Evolutionary conservation across 2,329 filamentous ascomycete genomes (phyloP).

Genomic region (Fusarium mundagurra): DNA sequence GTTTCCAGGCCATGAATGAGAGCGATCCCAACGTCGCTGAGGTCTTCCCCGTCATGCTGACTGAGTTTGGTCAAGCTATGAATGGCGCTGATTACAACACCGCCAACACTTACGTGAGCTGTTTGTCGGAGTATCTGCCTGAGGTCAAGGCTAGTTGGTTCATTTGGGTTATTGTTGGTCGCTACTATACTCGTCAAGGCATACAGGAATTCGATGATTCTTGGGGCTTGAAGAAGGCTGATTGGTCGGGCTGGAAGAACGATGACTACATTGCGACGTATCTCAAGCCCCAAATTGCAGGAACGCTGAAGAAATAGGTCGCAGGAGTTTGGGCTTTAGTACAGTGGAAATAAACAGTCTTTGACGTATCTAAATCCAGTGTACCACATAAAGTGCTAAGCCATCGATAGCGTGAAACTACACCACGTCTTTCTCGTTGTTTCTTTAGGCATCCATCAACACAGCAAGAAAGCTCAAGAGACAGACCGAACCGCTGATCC

Average conservation of each 20-base stretch:
- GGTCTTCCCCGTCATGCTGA: constrained; percentile 54
- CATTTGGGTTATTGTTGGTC: constrained; percentile 66
- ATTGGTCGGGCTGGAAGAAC: constrained; percentile 63
- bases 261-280: constrained; percentile 52
- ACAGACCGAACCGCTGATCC: too few relatives aligned
- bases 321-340: accelerated
- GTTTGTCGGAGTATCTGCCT: constrained; percentile 59
- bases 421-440: too few relatives aligned
- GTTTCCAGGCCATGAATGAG: constrained; percentile 61
- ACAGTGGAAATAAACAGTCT: background rate
- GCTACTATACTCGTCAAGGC: constrained; percentile 66
- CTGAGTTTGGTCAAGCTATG: constrained; percentile 65
- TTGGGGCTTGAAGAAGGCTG: constrained; percentile 64
- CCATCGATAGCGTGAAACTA: too few relatives aligned
- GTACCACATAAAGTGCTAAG: too few relatives aligned
- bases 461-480: too few relatives aligned
- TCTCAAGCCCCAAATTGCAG: constrained; percentile 13
- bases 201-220: constrained; percentile 65
- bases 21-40: constrained; percentile 49
- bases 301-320: background rate
- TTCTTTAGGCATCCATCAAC: too few relatives aligned
- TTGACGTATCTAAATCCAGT: accelerated
- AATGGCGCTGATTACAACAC: constrained; percentile 55
- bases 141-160: constrained; percentile 63
- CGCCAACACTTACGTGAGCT: constrained; percentile 59